A percentile compares a stretch with the other conserved stretches of the same genome.
These are phyloP conservation scores for Aspergillus funiculosus DNA, from an alignment of 495 filamentous ascomycete species.

Conservation along the genomic window DNA sequence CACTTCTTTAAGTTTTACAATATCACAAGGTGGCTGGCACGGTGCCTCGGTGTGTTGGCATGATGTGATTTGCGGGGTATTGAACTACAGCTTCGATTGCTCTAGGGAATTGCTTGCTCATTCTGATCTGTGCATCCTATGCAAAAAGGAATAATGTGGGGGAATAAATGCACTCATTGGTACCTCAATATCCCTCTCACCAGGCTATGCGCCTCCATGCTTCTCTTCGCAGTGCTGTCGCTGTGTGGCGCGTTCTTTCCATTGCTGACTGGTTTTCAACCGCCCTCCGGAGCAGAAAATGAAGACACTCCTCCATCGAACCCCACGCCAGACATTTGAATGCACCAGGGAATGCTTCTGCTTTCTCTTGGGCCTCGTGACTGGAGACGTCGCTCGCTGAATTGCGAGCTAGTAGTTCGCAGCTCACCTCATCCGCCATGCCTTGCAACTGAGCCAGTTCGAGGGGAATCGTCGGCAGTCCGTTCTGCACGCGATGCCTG, in stretches of 20 bases:
- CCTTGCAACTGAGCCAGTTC: slow-evolving; percentile 82
- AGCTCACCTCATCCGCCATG: slow-evolving; percentile 88
- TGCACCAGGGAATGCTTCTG: slow-evolving; percentile 37
- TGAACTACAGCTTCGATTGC: neutral
- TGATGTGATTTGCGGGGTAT: slow-evolving; percentile 5
- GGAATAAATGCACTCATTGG: neutral
- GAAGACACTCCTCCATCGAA: slow-evolving; percentile 75
- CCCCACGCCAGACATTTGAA: slow-evolving; percentile 91
- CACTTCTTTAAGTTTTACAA: neutral
- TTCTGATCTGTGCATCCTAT: neutral
- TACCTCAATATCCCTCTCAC: neutral
- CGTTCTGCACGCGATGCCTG: slow-evolving; percentile 31
- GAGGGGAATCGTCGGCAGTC: slow-evolving; percentile 46
- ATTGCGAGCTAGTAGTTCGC: slow-evolving; percentile 55
- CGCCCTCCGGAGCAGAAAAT: slow-evolving; percentile 72
- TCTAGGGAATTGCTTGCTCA: neutral
- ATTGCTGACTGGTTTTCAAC: slow-evolving; percentile 82
- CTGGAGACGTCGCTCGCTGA: neutral
- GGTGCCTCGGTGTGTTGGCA: slow-evolving; percentile 5
- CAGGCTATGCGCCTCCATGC: slow-evolving; percentile 38
- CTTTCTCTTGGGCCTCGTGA: slow-evolving; percentile 7
- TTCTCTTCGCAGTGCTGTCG: slow-evolving; percentile 61
- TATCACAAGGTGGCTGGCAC: slow-evolving; percentile 4
- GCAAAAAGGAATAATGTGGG: neutral
- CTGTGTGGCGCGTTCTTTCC: slow-evolving; percentile 58